A percentile compares a stretch with the other conserved stretches of the same genome.
Conservation (phyloP, 176 grass and related monocot genomes). For the Oryza coarctata region DNA sequence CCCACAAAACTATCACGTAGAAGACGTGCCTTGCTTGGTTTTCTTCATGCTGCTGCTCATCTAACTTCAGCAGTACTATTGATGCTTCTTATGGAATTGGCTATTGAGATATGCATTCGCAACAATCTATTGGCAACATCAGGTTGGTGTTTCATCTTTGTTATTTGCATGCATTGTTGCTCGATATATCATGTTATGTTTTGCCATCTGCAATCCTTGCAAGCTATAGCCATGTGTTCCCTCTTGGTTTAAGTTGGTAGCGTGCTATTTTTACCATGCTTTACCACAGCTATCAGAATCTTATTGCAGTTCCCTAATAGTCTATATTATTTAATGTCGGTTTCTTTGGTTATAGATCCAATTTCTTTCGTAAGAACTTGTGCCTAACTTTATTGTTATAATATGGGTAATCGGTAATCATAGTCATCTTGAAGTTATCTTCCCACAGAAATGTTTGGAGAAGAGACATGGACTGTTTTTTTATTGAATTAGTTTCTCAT, state of each 20-base stretch:
- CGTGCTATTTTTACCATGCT: not conserved
- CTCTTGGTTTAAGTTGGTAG: not conserved
- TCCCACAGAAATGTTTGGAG: not conserved
- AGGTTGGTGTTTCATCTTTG: constrained; percentile 45
- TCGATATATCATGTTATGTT: constrained; percentile 17
- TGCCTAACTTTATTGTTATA: not conserved
- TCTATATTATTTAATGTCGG: not conserved
- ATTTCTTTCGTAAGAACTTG: not conserved
- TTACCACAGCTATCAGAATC: not conserved
- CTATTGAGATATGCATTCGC: constrained; percentile 92
- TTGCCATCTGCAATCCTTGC: not conserved
- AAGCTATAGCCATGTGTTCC: not conserved
- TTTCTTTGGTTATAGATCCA: not conserved
- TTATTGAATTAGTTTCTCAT: not conserved
- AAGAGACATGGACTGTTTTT: not conserved
- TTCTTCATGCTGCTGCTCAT: constrained; percentile 91
- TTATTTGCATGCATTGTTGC: not conserved
- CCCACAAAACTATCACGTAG: constrained; percentile 89
- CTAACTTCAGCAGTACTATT: constrained; percentile 83
- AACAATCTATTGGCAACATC: constrained; percentile 94
- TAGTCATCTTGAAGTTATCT: not conserved
- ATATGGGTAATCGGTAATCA: not conserved
- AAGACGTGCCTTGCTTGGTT: constrained; percentile 73
- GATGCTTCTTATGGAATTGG: constrained; percentile 95
- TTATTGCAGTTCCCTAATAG: not conserved